Evolutionary conservation across 2,329 filamentous ascomycete species (phyloP).

Genomic region (Trichoderma sp.): DNA sequence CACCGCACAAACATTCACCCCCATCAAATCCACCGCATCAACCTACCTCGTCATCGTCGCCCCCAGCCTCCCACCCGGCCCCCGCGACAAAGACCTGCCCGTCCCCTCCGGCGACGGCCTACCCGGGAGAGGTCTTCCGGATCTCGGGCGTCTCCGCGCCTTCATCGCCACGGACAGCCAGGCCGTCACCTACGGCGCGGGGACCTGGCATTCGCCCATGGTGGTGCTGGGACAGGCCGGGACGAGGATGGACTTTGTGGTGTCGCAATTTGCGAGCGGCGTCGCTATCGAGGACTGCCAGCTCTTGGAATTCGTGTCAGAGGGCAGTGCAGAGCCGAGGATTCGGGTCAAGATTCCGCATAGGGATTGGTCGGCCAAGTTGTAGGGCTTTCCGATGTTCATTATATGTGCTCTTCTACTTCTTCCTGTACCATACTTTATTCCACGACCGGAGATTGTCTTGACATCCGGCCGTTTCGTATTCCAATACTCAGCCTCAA

Average conservation of each 20-base stretch:
- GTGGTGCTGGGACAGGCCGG: constrained; percentile 68
- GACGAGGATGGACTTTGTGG: constrained; percentile 77
- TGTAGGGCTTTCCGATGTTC: constrained; percentile 6
- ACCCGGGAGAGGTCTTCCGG: constrained; percentile 68
- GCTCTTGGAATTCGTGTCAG: constrained; percentile 58
- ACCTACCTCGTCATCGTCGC: constrained; percentile 87
- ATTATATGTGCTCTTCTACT: too few species aligned
- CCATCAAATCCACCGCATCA: constrained; percentile 58
- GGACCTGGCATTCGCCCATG: constrained; percentile 97
- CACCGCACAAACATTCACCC: constrained; percentile 91
- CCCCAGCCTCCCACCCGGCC: constrained; percentile 62
- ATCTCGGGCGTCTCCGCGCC: constrained; percentile 68
- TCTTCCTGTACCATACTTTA: not conserved
- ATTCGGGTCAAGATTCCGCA: constrained; percentile 42
- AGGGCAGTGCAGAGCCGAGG: constrained; percentile 45
- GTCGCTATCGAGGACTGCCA: constrained; percentile 85
- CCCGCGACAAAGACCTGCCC: constrained; percentile 35
- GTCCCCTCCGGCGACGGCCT: constrained; percentile 45
- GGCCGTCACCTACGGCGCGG: constrained; percentile 88
- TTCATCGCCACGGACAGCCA: constrained; percentile 78
- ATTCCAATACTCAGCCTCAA: constrained; percentile 3
- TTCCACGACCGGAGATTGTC: not conserved
- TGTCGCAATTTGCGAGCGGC: constrained; percentile 86
- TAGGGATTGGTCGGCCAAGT: constrained; percentile 21
- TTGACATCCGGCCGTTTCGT: constrained; percentile 8